phyloP scores from a whole-genome alignment of 257 asterid genomes.

The Jasminum sambac region DNA sequence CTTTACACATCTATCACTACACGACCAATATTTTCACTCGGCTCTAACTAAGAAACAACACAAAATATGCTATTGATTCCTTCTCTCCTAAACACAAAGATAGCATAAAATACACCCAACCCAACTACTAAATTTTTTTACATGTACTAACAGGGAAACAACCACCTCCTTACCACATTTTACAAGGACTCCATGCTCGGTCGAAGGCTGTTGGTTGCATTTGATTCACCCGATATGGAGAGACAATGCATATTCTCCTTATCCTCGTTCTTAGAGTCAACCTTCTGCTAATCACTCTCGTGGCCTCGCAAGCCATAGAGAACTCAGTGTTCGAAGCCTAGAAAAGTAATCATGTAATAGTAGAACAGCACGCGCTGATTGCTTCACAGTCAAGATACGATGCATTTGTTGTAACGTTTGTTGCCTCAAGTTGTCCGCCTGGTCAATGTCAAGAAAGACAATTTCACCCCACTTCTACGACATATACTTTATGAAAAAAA shows the following conservation, averaged over 20 bases:
- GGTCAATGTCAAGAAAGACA: conserved; percentile 8
- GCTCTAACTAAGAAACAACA: conserved; percentile 18
- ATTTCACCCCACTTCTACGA: background rate
- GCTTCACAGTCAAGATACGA: conserved; percentile 76
- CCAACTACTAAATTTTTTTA: conserved; percentile 10
- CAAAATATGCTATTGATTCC: conserved; percentile 19
- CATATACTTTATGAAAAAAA: background rate
- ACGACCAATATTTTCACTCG: conserved; percentile 1
- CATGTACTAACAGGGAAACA: conserved; percentile 13
- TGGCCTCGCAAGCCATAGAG: conserved; percentile 97
- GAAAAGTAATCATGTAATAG: conserved; percentile 75
- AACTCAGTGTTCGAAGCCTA: conserved; percentile 90
- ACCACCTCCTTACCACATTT: conserved; percentile 7
- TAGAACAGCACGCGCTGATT: conserved; percentile 87
- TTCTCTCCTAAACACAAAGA: conserved; percentile 11
- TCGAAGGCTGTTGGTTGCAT: no score
- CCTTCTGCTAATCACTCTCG: conserved; percentile 41
- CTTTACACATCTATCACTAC: conserved; percentile 23
- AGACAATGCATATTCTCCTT: background rate
- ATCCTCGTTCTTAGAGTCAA: background rate
- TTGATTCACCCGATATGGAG: background rate
- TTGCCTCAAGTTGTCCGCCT: conserved; percentile 92
- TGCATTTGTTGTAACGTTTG: conserved; percentile 90
- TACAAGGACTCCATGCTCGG: background rate
- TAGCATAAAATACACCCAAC: conserved; percentile 5